Conservation (phyloP, 2,329 filamentous ascomycete species). For the Anisogramma anomala region DNA sequence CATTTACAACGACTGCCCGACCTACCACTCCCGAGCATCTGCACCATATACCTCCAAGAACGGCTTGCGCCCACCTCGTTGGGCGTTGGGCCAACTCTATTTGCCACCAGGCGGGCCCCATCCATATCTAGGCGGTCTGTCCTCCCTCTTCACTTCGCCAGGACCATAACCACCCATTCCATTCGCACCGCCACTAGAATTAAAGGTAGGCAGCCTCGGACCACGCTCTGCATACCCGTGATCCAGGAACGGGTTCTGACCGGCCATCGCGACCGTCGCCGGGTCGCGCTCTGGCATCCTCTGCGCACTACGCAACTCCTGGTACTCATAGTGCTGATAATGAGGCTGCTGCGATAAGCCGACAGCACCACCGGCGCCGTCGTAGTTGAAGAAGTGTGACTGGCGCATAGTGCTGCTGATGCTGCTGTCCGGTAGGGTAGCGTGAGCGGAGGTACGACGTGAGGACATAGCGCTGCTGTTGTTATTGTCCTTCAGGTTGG, state of each 20-base stretch:
- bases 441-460: background rate
- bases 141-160: background rate
- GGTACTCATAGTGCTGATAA: no score
- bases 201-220: background rate
- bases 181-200: background rate
- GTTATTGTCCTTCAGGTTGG: no score
- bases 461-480: background rate
- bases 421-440: background rate
- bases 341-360: background rate
- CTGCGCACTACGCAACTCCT: background rate
- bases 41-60: no score
- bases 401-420: no score
- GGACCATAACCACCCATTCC: background rate
- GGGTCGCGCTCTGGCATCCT: background rate
- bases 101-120: background rate
- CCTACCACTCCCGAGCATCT: no score
- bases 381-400: background rate
- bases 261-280: background rate
- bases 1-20: no score
- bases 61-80: no score
- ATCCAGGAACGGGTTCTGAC: conserved; percentile 1
- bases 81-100: no score
- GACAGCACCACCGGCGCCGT: background rate
- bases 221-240: background rate
- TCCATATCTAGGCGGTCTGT: background rate